Base-by-base conservation (phyloP, 345 rosid species). In the Acer negundo region DNA sequence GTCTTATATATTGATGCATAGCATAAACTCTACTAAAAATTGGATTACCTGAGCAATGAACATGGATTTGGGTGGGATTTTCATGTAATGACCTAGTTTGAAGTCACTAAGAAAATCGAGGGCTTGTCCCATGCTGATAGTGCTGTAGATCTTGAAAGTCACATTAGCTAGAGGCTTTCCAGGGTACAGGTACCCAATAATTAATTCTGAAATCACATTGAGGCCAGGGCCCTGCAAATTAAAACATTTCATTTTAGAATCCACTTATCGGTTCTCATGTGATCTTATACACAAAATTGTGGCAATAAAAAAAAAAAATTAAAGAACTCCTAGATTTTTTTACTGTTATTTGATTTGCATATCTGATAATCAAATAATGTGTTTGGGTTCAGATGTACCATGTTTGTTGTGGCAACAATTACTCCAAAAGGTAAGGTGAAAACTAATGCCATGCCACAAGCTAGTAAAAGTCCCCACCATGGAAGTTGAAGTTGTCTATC, bases 81-180 rank as follows among this genome's bases (percentile, higher is more conserved):
- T 94, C 97, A 92, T 92, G 67, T 93, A 93, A 73, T 93, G 97
- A 22, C 94, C 98, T 55, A 93, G 77, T 78, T 93, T 93, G 85
- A 94, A 92, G 80, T 92, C 98, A 2, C 75, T 73, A 0, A 91
- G 62, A 67, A 94, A 94, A 62, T 19, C 38, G 17, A 92, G 85
- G 51, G 97, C 98, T 82, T 91, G 95, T 28, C 72, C 6, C 97
- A 94, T 90, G 80, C 96, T 92, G 75, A 91, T 88, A 72, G 83
- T 85, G 61, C 96, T 92, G 65, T 94, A 94, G 0, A 95, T 89
- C 91, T 92, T 94, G 87, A 94, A 94, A 51, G 90, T 75, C 17
- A 94, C 91, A 67, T 94, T 92, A 7, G 98, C 98, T 4, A 94
- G 85, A 42, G 97, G 97, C 80, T 75, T 92, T 44, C 98, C 98